phyloP scores from a whole-genome alignment of 2,329 filamentous ascomycete species.

The Cordyceps cicadae region DNA sequence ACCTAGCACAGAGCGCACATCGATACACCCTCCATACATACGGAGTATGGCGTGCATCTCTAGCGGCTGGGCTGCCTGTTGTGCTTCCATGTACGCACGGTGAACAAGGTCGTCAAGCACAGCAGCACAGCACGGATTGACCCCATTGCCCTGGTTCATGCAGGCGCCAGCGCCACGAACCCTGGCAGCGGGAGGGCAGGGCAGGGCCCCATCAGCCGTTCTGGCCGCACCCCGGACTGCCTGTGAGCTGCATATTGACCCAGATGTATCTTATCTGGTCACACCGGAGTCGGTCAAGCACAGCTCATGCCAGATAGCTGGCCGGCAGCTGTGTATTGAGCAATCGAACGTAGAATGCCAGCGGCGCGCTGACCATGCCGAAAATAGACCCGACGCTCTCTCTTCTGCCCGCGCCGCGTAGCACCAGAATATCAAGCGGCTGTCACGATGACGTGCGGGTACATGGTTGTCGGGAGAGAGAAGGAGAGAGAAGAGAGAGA shows the following conservation, averaged over 20 bases:
- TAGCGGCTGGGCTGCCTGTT: constrained; percentile 1
- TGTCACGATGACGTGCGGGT: background rate
- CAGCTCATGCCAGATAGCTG: background rate
- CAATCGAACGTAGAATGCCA: background rate
- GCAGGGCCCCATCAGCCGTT: constrained; percentile 9
- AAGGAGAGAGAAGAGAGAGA: background rate
- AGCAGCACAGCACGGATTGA: background rate
- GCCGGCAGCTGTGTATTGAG: background rate
- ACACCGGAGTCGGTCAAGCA: background rate
- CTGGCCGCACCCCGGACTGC: constrained; percentile 5
- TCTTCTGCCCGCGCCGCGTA: background rate
- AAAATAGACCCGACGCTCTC: background rate
- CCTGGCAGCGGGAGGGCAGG: constrained; percentile 1
- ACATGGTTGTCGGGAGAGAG: background rate
- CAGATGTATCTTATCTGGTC: background rate
- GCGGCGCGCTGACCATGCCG: background rate
- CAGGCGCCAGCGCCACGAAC: constrained; percentile 11
- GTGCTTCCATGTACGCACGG: background rate
- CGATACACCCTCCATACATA: too few relatives aligned
- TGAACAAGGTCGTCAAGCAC: background rate
- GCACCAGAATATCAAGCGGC: background rate
- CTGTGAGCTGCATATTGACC: background rate
- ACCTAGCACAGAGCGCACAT: constrained; percentile 7
- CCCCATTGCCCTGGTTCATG: constrained; percentile 12
- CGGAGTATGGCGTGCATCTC: constrained; percentile 9